Evolutionary conservation across 2,329 filamentous ascomycete species (phyloP).

Genomic region (Colletotrichum gloeosporioides): DNA sequence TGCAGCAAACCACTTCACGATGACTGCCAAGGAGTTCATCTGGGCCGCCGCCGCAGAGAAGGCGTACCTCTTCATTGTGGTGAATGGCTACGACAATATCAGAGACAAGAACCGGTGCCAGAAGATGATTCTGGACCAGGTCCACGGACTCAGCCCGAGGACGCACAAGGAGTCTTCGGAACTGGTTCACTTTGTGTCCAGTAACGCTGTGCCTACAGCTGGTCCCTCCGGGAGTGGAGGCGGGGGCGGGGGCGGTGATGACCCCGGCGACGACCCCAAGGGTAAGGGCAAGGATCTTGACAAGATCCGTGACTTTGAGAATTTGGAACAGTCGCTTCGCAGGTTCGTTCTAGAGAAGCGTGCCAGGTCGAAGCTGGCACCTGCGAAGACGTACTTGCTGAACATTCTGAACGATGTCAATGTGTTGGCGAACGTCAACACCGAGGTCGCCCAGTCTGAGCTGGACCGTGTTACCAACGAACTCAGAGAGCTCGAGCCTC

Average conservation of each 20-base stretch:
- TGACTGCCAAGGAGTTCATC: constrained; percentile 98
- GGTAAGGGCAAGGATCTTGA: constrained; percentile 88
- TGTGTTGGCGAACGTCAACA: constrained; percentile 83
- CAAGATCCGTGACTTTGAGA: constrained; percentile 88
- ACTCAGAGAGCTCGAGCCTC: constrained; percentile 81
- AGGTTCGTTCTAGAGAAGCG: constrained; percentile 96
- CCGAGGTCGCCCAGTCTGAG: constrained; percentile 84
- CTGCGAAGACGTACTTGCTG: constrained; percentile 91
- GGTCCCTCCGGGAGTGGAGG: constrained; percentile 60
- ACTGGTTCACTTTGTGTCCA: constrained; percentile 96
- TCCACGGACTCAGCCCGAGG: constrained; percentile 83
- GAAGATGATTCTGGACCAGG: constrained; percentile 91
- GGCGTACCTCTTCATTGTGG: constrained; percentile 98
- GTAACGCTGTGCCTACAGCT: constrained; percentile 85
- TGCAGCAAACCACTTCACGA: constrained; percentile 95
- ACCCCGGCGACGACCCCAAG: constrained; percentile 64
- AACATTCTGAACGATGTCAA: constrained; percentile 91
- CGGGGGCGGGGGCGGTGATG: constrained; percentile 61
- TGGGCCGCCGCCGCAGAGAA: constrained; percentile 95
- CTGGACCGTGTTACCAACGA: constrained; percentile 83
- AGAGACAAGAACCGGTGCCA: constrained; percentile 89
- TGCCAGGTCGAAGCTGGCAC: constrained; percentile 91
- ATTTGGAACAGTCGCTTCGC: constrained; percentile 85
- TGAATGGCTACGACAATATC: constrained; percentile 93
- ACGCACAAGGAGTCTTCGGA: constrained; percentile 93